phyloP scores from a whole-genome alignment of 768 basidiomycete genomes.

The Kondoa malvinella region DNA sequence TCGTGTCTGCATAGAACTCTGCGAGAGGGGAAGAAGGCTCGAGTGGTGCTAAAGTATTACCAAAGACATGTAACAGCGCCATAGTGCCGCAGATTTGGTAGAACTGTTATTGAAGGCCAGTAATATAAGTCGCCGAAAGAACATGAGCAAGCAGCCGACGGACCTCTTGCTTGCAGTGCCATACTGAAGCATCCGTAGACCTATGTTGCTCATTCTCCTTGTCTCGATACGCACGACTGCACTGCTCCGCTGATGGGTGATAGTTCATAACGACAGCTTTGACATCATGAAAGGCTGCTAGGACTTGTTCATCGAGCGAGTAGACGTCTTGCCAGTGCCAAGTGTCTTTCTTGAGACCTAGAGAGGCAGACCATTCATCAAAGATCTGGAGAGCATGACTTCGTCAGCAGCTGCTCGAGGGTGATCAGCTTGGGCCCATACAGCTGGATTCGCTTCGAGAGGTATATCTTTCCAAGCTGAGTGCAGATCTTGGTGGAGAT shows the following conservation, averaged over 20 bases:
- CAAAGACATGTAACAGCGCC: neutral
- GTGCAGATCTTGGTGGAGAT: neutral
- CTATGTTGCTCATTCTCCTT: neutral
- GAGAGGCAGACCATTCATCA: neutral
- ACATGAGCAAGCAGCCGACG: neutral
- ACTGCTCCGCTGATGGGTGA: neutral
- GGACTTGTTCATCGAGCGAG: neutral
- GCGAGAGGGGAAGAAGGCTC: neutral
- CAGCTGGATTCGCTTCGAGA: neutral
- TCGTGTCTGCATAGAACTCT: neutral
- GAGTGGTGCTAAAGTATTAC: neutral
- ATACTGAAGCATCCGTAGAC: neutral
- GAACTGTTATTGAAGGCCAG: neutral
- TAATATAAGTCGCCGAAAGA: neutral
- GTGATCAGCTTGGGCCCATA: neutral
- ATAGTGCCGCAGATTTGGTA: conserved; percentile 4
- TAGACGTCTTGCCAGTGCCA: neutral
- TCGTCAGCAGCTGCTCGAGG: neutral
- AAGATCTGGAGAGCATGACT: neutral
- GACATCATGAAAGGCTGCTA: neutral
- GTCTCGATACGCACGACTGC: neutral
- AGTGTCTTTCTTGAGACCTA: neutral
- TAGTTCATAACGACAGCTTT: neutral
- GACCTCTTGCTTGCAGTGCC: neutral
- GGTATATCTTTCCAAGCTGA: neutral